Conservation (phyloP, 306 rosid genomes). For the Quercus cerris region DNA sequence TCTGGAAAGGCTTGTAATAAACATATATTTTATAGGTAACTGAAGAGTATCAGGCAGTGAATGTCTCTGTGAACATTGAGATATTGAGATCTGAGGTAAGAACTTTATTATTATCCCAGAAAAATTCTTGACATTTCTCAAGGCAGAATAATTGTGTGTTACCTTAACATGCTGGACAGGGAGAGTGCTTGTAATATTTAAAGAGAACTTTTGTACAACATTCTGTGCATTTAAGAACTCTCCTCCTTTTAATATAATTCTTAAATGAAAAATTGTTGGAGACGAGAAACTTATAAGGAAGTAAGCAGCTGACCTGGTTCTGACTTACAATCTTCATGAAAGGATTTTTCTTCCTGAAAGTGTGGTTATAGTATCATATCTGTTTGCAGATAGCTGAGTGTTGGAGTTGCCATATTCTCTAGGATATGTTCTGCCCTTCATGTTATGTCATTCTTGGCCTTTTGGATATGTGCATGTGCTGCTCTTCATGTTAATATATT, state of each 20-base stretch:
- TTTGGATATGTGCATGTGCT: neutral
- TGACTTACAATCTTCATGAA: neutral
- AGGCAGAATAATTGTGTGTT: neutral
- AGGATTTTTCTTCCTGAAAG: neutral
- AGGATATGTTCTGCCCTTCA: neutral
- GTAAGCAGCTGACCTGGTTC: constrained; percentile 3
- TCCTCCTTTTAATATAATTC: no score
- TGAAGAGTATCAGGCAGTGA: constrained; percentile 94
- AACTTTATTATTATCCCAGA: constrained; percentile 17
- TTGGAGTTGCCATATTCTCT: neutral
- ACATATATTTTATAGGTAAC: constrained; percentile 67
- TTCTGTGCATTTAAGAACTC: no score
- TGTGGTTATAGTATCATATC: neutral
- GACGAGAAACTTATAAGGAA: neutral
- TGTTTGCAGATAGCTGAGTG: neutral
- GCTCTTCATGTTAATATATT: neutral
- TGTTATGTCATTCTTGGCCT: neutral
- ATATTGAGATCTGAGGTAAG: constrained; percentile 68
- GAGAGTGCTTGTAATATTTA: no score
- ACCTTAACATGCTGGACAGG: neutral
- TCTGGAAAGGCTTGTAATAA: constrained; percentile 32
- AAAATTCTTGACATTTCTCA: constrained; percentile 1
- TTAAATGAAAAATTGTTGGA: neutral
- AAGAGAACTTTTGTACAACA: no score
- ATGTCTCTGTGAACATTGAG: constrained; percentile 81